These are phyloP conservation scores for Aschersonia sp. DNA, from an alignment of 2,329 filamentous ascomycete genomes.

Conservation along the genomic window DNA sequence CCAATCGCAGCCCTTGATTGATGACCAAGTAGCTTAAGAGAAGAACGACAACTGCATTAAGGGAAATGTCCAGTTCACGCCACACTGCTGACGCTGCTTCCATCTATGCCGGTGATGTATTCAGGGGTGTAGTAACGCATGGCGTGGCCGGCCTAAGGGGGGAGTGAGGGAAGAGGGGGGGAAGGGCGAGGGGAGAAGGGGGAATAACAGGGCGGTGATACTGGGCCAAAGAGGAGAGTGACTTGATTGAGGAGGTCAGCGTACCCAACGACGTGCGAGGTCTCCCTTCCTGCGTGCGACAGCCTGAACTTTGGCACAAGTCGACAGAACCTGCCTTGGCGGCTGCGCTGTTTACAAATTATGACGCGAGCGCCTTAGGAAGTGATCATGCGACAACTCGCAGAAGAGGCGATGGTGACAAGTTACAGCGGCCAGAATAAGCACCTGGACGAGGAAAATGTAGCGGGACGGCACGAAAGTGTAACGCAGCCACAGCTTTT, in stretches of 20 bases:
- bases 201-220: background rate
- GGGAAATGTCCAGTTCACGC: slow-evolving; percentile 1
- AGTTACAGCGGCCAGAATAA: background rate
- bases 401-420: background rate
- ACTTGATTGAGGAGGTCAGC: slow-evolving; percentile 10
- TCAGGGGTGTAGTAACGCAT: background rate
- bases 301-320: background rate
- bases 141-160: background rate
- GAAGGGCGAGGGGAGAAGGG: background rate
- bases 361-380: slow-evolving; percentile 9
- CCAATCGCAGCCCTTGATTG: no score
- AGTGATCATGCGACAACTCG: background rate
- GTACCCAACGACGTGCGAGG: slow-evolving; percentile 15
- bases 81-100: slow-evolving; percentile 4
- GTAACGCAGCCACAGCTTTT: background rate
- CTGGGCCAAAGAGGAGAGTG: slow-evolving; percentile 8
- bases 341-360: slow-evolving; percentile 19
- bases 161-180: background rate
- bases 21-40: no score
- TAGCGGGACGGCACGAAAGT: background rate
- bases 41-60: no score
- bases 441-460: no score
- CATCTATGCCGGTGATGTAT: slow-evolving; percentile 4
- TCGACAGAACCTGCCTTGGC: slow-evolving; percentile 3
- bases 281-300: background rate